Base-by-base conservation (phyloP, 306 rosid genomes). In the Trifolium pratense region DNA sequence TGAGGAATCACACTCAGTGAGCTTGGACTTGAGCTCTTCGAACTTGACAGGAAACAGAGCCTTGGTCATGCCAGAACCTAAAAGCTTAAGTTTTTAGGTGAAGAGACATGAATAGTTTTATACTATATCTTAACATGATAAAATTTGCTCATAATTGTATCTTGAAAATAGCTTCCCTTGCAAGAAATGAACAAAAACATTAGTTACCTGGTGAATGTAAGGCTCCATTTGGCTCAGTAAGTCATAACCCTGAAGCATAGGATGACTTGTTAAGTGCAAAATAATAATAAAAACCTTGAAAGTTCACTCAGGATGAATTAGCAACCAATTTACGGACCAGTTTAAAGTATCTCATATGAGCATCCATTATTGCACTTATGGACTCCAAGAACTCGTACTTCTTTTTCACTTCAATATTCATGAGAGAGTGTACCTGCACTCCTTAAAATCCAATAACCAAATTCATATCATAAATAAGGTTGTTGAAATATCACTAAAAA, bases 301-400 rank as follows among this genome's bases (percentile, higher is more conserved):
- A 14, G 71, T 68, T 74, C 77, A 75, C 39, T 63, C 39, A 42
- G 60, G 75, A 71, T 74, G 58, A 75, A 60, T 32, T 51, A 75
- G 80, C 45, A 60, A 69, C 52, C 69, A 43, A 79, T 43, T 48
- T 67, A 81, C 97, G 0, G 71, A 94, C 99, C 96, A 94, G 95
- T 80, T 94, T 94, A 80, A 94, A 94, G 76, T 94, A 94, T 90
- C 99, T 83, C 81, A 94, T 85, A 81, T 94, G 97, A 55, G 92
- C 97, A 79, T 94, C 99, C 99, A 94, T 94, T 68, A 94, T 92
- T 75, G 99, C 96, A 86, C 97, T 94, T 77, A 91, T 75, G 74
- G 99, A 91, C 79, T 94, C 99, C 88, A 94, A 89, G 75, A 94
- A 91, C 83, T 88, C 90, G 6, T 88, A 87, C 88, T 94, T 94